Conservation (phyloP, 2,329 filamentous ascomycete species). For the Trichoderma koningii region DNA sequence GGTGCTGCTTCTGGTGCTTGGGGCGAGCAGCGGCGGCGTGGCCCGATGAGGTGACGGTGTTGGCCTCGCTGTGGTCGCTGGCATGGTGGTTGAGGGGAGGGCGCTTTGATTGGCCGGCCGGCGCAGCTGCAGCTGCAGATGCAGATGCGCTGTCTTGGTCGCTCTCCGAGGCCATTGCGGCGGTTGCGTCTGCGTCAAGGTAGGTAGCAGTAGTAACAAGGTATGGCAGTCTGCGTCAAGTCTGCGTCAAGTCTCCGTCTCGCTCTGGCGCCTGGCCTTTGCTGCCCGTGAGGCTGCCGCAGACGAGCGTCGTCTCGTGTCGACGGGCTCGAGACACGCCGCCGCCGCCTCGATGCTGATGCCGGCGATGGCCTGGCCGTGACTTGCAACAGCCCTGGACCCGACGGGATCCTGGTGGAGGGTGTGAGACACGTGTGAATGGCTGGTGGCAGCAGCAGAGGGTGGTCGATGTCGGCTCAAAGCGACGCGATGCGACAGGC, state of each 20-base stretch:
- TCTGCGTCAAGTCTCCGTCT: too few relatives aligned
- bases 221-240: too few relatives aligned
- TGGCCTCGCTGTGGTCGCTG: conserved; percentile 38
- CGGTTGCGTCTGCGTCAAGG: conserved; percentile 11
- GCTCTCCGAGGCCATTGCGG: conserved; percentile 48
- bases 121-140: conserved; percentile 26
- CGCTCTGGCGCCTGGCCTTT: background rate
- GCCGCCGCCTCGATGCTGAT: background rate
- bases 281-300: conserved; percentile 6
- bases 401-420: conserved; percentile 21
- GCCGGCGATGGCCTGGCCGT: conserved; percentile 2
- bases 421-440: conserved; percentile 30
- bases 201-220: background rate
- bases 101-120: conserved; percentile 58
- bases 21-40: conserved; percentile 31
- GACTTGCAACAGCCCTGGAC: conserved; percentile 19
- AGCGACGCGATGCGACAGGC: conserved; percentile 27
- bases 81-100: conserved; percentile 44
- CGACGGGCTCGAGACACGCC: conserved; percentile 15
- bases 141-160: conserved; percentile 50
- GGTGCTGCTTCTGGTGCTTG: conserved; percentile 40
- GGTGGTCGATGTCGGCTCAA: conserved; percentile 26
- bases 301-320: conserved; percentile 7
- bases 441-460: conserved; percentile 27
- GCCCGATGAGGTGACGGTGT: conserved; percentile 32